Conservation (phyloP, 371 early-diverging fungal species). For the Syncephalastrum contaminatum region DNA sequence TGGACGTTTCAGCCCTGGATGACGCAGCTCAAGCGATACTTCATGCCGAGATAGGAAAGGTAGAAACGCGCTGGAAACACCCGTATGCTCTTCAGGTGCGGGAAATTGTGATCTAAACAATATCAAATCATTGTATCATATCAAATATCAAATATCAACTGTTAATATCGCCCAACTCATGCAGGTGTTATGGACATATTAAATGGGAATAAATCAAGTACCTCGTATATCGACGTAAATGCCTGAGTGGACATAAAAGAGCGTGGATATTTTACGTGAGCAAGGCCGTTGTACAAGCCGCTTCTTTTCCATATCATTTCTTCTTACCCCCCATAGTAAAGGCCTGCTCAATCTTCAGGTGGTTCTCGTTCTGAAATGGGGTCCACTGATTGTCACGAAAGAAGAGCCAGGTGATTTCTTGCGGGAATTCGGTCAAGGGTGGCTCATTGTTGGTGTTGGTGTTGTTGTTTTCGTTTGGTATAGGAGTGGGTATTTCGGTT, state of each 20-base stretch:
- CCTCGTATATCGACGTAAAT: conserved; percentile 55
- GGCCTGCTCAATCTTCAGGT: conserved; percentile 49
- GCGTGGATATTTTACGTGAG: neutral
- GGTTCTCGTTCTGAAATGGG: conserved; percentile 50
- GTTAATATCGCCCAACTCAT: too few species aligned
- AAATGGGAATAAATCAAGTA: too few species aligned
- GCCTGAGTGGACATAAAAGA: conserved; percentile 17
- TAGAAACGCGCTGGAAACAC: conserved; percentile 54
- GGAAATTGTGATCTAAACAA: conserved; percentile 40
- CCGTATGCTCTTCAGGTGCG: conserved; percentile 48
- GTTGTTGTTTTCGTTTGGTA: too few species aligned
- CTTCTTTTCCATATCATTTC: neutral
- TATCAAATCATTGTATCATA: neutral
- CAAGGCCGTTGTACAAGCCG: neutral
- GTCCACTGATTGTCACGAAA: conserved; percentile 50
- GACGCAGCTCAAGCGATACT: conserved; percentile 48
- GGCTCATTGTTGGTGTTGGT: neutral
- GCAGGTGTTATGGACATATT: too few species aligned
- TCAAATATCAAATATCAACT: too few species aligned
- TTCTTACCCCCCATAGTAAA: conserved; percentile 51
- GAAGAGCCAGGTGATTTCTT: conserved; percentile 52
- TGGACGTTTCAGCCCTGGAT: conserved; percentile 37
- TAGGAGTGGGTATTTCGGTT: too few species aligned
- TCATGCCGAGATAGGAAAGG: conserved; percentile 52
- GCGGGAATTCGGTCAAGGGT: conserved; percentile 30